A percentile compares a stretch with the other conserved stretches of the same genome.
Evolutionary conservation across 176 grass and related monocot genomes (phyloP).

Genomic region (Avena sativa): DNA sequence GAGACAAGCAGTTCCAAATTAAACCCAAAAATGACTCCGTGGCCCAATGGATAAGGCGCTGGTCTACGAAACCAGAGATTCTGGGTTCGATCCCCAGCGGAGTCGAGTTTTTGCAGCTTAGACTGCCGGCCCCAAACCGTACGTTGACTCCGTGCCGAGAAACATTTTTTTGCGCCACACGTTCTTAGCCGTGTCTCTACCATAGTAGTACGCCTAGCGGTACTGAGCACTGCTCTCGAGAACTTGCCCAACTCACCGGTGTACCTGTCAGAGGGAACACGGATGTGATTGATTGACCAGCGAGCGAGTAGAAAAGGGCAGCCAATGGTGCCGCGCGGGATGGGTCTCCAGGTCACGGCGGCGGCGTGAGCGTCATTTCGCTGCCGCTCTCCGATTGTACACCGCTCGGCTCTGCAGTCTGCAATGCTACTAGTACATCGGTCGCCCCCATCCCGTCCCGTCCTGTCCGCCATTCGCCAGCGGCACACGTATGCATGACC

Average conservation of each 20-base stretch:
- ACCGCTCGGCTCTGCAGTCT: neutral
- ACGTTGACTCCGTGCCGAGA: too few relatives aligned
- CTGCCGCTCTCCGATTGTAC: neutral
- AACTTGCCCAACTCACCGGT: neutral
- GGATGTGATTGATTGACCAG: neutral
- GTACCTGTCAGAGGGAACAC: neutral
- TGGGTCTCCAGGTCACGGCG: neutral
- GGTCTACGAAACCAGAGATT: slow-evolving; percentile 99
- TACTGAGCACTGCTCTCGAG: neutral
- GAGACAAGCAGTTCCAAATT: too few relatives aligned
- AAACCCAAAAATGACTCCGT: slow-evolving; percentile 41
- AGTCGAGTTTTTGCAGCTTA: slow-evolving; percentile 47
- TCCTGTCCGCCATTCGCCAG: neutral
- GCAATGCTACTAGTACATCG: neutral
- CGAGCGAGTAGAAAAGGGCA: neutral
- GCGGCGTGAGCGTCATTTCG: neutral
- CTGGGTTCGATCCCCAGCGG: slow-evolving; percentile 98
- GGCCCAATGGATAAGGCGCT: slow-evolving; percentile 99
- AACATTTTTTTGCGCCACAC: neutral
- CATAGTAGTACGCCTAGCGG: too few relatives aligned
- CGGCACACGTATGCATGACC: neutral
- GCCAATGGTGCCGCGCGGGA: neutral
- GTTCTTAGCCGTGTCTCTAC: too few relatives aligned
- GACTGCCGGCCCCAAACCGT: too few relatives aligned
- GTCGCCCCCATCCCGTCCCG: neutral